phyloP scores from a whole-genome alignment of 2,329 filamentous ascomycete species.

The Apiospora marii region DNA sequence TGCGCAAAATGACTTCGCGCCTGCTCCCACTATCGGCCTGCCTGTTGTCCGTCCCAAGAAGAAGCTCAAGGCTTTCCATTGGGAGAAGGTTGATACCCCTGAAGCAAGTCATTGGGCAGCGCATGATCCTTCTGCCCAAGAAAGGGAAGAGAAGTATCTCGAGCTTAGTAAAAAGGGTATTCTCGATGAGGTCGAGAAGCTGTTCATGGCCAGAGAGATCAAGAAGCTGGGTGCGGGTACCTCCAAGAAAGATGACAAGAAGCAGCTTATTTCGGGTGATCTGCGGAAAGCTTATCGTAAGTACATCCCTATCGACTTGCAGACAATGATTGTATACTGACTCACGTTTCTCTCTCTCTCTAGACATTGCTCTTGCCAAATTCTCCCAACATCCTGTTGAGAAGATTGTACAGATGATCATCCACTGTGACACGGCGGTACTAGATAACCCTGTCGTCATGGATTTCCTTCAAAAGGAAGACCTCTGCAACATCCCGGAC shows the following conservation, averaged over 20 bases:
- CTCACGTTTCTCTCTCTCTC: background rate
- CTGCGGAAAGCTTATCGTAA: constrained; percentile 83
- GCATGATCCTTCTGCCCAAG: constrained; percentile 84
- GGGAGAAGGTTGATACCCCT: constrained; percentile 96
- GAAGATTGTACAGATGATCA: constrained; percentile 89
- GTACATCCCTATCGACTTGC: background rate
- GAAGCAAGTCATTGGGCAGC: constrained; percentile 92
- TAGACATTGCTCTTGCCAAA: constrained; percentile 90
- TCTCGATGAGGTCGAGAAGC: constrained; percentile 94
- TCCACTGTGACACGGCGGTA: constrained; percentile 91
- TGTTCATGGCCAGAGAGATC: constrained; percentile 97
- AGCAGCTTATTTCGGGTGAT: constrained; percentile 93
- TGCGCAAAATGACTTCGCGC: constrained; percentile 63
- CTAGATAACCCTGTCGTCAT: constrained; percentile 91
- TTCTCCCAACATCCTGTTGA: constrained; percentile 87
- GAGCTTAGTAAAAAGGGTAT: constrained; percentile 95
- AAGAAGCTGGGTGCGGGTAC: constrained; percentile 76
- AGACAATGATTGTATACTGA: background rate
- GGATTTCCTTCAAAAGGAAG: constrained; percentile 94
- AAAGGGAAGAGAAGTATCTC: constrained; percentile 93
- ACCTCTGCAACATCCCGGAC: constrained; percentile 90
- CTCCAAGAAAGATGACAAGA: constrained; percentile 91
- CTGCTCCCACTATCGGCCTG: constrained; percentile 69
- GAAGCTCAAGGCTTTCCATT: constrained; percentile 99
- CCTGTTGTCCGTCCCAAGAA: constrained; percentile 92